Evolutionary conservation across 805 yeast genomes (phyloP), one percentile per base, ranked within the genome.

Genomic region (Spathaspora arborariae): DNA sequence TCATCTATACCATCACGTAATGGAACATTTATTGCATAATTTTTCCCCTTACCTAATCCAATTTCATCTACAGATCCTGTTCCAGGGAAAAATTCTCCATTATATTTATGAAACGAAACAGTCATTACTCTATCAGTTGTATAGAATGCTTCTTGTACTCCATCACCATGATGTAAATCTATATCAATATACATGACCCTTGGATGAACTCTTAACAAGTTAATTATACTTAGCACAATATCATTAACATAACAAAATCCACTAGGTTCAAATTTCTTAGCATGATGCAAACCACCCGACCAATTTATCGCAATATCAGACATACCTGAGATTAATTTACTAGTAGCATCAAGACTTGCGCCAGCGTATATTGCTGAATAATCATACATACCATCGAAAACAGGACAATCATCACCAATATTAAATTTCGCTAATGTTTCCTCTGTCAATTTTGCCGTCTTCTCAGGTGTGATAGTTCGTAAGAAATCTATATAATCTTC

Each of bases 261-360:
- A 48, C 90, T 81, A 6, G 98, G 97, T 64, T 90, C 97, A 39
- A 82, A 78, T 67, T 92, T 92, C 60, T 92, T 92, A 4, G 98
- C 98, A 68, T 92, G 98, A 65, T 92, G 98, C 41, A 92, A 74
- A 2, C 98, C 98, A 35, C 98, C 98, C 10, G 96, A 87, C 88
- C 96, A 92, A 67, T 92, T 92, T 49, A 92, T 86, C 38, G 97
- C 97, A 41, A 92, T 87, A 63, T 91, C 98, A 57, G 92, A 85
- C 75, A 85, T 85, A 15, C 92, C 96, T 49, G 86, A 78, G 45
- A 87, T 85, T 41, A 91, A 73, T 54, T 94, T 84, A 22, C 95
- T 81, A 2, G 96, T 87, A 18, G 96, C 97, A 66, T 88, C 96
- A 72, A 92, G 75, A 10, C 96, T 86, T 9, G 97, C 97, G 15